Conservation (phyloP, 164 flowering plant species). For the Annona squamosa region DNA sequence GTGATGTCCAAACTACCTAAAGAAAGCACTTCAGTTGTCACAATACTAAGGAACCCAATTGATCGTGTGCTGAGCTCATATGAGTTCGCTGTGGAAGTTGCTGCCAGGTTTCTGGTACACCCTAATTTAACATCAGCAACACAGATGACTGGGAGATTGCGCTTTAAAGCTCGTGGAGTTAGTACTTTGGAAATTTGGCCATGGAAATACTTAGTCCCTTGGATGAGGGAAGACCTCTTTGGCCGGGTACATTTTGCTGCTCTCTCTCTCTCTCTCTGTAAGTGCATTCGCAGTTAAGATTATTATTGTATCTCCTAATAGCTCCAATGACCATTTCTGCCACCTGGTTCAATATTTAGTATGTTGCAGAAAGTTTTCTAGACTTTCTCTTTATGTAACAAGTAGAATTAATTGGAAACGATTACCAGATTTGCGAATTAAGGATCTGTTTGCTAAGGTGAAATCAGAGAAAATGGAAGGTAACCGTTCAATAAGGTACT, state of each 20-base stretch:
- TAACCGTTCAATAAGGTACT: too few species aligned
- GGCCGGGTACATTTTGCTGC: constrained; percentile 56
- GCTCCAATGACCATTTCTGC: neutral
- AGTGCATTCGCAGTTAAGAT: neutral
- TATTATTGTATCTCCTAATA: neutral
- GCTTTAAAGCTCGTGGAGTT: constrained; percentile 34
- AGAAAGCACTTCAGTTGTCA: constrained; percentile 80
- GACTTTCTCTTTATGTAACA: neutral
- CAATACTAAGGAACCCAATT: constrained; percentile 80
- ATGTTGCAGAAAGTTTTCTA: neutral
- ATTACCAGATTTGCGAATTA: too few species aligned
- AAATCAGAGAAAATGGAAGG: too few species aligned
- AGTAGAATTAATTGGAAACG: neutral
- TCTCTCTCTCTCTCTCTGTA: neutral
- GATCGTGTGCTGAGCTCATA: constrained; percentile 94
- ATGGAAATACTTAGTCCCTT: constrained; percentile 97
- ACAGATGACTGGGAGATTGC: constrained; percentile 43
- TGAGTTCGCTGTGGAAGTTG: constrained; percentile 92
- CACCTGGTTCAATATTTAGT: neutral
- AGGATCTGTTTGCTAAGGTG: too few species aligned
- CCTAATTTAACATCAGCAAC: constrained; percentile 80
- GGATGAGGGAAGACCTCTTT: constrained; percentile 98
- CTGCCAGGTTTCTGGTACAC: constrained; percentile 86
- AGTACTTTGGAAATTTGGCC: constrained; percentile 99
- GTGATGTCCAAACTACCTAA: constrained; percentile 75